Conservation (phyloP, 352 stramenopile species). For the Phytophthora parvispora region DNA sequence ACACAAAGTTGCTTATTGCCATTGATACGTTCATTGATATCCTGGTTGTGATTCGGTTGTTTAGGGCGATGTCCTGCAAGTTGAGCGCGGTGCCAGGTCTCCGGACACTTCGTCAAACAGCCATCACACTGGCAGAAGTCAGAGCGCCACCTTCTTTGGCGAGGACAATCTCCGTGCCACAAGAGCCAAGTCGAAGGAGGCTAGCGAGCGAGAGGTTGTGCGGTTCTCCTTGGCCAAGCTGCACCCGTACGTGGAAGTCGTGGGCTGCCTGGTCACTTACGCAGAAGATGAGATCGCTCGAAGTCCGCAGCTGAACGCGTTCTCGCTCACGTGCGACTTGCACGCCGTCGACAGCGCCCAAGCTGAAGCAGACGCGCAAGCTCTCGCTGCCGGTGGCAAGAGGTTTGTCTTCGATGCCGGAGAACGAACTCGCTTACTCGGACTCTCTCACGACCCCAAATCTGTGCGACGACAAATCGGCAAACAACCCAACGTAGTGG, state of each 20-base stretch:
- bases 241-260: constrained; percentile 57
- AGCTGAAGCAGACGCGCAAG: constrained; percentile 34
- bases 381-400: constrained; percentile 32
- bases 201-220: constrained; percentile 49
- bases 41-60: neutral
- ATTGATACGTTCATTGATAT: neutral
- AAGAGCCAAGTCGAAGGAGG: constrained; percentile 51
- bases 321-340: constrained; percentile 54
- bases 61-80: constrained; percentile 59
- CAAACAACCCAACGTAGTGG: constrained; percentile 48
- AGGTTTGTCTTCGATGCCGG: constrained; percentile 27
- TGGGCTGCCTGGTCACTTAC: constrained; percentile 59
- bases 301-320: constrained; percentile 51
- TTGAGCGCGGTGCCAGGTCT: constrained; percentile 35
- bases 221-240: constrained; percentile 49
- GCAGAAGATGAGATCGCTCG: constrained; percentile 61
- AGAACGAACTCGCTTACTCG: constrained; percentile 33
- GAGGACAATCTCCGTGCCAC: constrained; percentile 42
- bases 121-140: neutral
- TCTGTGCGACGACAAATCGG: neutral
- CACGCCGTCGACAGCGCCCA: constrained; percentile 30
- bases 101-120: neutral
- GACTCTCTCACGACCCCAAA: constrained; percentile 41
- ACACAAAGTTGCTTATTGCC: neutral
- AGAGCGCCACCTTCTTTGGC: constrained; percentile 37